Base-by-base conservation (phyloP, 1,139 yeast species). In the Hansenula lynferdii region DNA sequence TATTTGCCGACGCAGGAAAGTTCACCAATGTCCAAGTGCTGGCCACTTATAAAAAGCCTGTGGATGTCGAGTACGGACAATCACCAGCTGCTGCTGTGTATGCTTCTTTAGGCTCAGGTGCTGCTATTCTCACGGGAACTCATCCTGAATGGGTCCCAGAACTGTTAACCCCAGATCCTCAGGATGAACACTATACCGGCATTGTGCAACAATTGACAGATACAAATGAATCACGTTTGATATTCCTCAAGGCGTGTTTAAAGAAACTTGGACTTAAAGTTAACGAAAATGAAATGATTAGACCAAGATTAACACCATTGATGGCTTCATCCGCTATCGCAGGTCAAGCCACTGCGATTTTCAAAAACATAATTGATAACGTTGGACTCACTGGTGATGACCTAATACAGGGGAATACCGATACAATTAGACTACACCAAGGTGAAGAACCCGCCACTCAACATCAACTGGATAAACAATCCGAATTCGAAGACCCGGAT, bases 101-200 rank as follows among this genome's bases (percentile, higher is more conserved):
- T 42, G 75, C 86, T 50, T 66, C 69, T 14, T 75, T 79, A 3
- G 96, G 96, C 1, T 67, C 72, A 35, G 98, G 98, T 2, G 67
- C 65, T 28, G 96, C 81, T 0, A 60, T 92, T 3, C 67, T 92
- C n/a, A 69, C 84, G 4, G 97, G 97, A 0, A 73, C 89, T 0
- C 98, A 94, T 59, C 96, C 97, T 0, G 99, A 94, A 59, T 87
- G 81, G 54, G 69, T 79, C 1, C 80, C 89, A 0, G 65, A 66
- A 10, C 50, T 77, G 17, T 56, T 84, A 60, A 64, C 64, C 38
- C 61, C 60, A 39, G 42, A 55, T 7, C 47, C 46, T 14, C 54
- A 63, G 12, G 62, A 57, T 3, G 53, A 57, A 12, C 54, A 65
- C 16, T 69, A 69, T 38, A 50, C 58, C 2, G 47, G 52, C 0